These are phyloP conservation scores for Neoarthrinium moseri DNA, from an alignment of 2,329 filamentous ascomycete genomes.

Conservation along the genomic window DNA sequence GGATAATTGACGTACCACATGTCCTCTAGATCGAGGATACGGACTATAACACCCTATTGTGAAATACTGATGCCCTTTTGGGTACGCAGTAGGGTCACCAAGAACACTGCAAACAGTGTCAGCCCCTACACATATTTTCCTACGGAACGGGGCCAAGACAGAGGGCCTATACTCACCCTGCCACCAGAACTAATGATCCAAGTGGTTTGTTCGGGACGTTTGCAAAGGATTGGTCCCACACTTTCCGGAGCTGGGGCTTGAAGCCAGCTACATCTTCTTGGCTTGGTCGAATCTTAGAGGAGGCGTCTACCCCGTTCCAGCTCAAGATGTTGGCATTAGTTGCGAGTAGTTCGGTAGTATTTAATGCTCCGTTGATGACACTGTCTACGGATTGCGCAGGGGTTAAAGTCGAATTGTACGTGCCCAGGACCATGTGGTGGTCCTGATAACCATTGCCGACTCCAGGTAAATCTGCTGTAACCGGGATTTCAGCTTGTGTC, in stretches of 20 bases:
- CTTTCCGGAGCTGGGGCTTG: neutral
- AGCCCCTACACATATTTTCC: no score
- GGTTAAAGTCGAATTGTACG: constrained; percentile 39
- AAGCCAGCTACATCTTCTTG: neutral
- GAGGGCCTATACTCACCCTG: neutral
- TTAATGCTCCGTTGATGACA: no score
- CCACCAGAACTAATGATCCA: neutral
- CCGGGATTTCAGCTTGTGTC: constrained; percentile 24
- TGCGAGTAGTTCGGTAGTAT: no score
- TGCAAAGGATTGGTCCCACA: neutral
- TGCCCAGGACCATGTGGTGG: constrained; percentile 45
- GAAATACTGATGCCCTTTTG: neutral
- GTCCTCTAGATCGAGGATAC: neutral
- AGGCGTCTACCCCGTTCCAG: neutral
- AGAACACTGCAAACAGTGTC: neutral
- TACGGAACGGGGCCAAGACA: neutral
- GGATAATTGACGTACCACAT: neutral
- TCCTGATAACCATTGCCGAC: constrained; percentile 46
- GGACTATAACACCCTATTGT: neutral
- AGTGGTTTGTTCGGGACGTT: neutral
- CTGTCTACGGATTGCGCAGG: no score
- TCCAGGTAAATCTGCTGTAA: constrained; percentile 37
- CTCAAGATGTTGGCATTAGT: no score
- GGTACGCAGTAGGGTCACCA: neutral
- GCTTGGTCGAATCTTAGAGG: neutral